Percentiles rank a stretch among this genome's conserved stretches.
Evolutionary conservation across 2,329 filamentous ascomycete genomes (phyloP).

Genomic region (Aureobasidium subglaciale): DNA sequence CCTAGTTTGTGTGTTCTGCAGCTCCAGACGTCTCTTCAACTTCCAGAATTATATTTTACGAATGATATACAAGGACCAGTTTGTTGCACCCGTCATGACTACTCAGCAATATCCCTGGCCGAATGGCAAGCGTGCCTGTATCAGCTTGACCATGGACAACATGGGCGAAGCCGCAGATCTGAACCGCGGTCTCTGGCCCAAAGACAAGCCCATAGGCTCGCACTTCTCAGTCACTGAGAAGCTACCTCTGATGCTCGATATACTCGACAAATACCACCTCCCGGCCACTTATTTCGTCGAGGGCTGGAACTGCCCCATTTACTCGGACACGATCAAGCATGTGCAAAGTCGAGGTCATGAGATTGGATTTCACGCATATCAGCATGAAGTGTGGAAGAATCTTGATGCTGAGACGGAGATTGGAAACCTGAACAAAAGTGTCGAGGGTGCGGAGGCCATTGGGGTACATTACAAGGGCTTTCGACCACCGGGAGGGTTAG

Average conservation of each 20-base stretch:
- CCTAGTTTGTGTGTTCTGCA: background rate
- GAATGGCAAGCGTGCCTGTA: constrained; percentile 22
- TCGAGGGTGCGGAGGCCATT: constrained; percentile 21
- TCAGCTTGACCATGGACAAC: constrained; percentile 29
- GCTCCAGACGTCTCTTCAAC: background rate
- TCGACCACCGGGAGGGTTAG: constrained; percentile 27
- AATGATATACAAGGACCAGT: too few species aligned
- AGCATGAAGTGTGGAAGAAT: constrained; percentile 29
- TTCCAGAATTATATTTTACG: too few species aligned
- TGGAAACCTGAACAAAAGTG: constrained; percentile 25
- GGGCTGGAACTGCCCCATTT: constrained; percentile 26
- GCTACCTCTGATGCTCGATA: constrained; percentile 24
- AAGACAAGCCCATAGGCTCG: constrained; percentile 22
- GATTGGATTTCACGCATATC: constrained; percentile 29
- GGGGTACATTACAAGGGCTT: constrained; percentile 25
- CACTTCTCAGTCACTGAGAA: constrained; percentile 26
- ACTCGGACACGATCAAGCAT: constrained; percentile 20
- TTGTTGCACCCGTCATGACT: background rate
- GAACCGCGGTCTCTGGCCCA: constrained; percentile 25
- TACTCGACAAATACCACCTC: constrained; percentile 24
- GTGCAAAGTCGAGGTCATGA: constrained; percentile 26
- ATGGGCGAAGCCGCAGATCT: constrained; percentile 31
- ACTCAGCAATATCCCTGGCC: constrained; percentile 22
- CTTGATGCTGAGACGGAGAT: constrained; percentile 21
- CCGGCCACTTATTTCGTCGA: constrained; percentile 29